A percentile compares a stretch with the other conserved stretches of the same genome.
phyloP scores from a whole-genome alignment of 2,329 filamentous ascomycete genomes.

The Ceratocystis variospora region DNA sequence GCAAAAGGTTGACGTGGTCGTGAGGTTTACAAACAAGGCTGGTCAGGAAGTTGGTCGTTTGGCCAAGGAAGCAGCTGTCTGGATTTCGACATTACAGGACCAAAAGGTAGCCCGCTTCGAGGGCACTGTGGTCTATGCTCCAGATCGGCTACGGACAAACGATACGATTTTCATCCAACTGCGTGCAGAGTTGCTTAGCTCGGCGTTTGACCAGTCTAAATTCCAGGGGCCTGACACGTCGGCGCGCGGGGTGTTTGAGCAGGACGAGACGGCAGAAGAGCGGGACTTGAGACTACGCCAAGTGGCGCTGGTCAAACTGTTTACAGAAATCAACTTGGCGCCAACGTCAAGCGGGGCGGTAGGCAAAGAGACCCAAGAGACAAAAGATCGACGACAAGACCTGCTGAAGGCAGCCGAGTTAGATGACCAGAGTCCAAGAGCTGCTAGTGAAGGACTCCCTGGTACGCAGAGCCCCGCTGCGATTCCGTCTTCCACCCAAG shows the following conservation, averaged over 20 bases:
- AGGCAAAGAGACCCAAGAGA: constrained; percentile 21
- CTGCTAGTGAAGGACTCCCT: constrained; percentile 23
- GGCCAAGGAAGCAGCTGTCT: constrained; percentile 73
- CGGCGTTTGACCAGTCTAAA: constrained; percentile 38
- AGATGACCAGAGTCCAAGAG: constrained; percentile 48
- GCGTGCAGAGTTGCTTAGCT: constrained; percentile 57
- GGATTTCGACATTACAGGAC: constrained; percentile 86
- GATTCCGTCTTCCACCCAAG: not conserved
- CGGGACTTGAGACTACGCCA: constrained; percentile 71
- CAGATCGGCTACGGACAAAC: constrained; percentile 71
- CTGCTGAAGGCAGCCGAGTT: constrained; percentile 78
- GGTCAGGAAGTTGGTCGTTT: constrained; percentile 78
- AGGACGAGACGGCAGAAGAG: constrained; percentile 75
- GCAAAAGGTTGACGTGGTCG: constrained; percentile 68
- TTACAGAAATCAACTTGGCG: constrained; percentile 74
- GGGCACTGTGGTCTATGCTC: constrained; percentile 76
- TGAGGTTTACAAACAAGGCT: constrained; percentile 68
- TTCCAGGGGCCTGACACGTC: constrained; percentile 10
- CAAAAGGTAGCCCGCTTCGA: constrained; percentile 81
- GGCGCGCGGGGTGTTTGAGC: constrained; percentile 57
- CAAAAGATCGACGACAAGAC: constrained; percentile 68
- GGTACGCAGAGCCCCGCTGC: not conserved
- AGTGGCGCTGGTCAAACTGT: constrained; percentile 73
- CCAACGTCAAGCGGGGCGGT: constrained; percentile 64
- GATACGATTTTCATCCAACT: constrained; percentile 91